Conservation (phyloP, 2,329 filamentous ascomycete species). For the Fusarium goolgardi region DNA sequence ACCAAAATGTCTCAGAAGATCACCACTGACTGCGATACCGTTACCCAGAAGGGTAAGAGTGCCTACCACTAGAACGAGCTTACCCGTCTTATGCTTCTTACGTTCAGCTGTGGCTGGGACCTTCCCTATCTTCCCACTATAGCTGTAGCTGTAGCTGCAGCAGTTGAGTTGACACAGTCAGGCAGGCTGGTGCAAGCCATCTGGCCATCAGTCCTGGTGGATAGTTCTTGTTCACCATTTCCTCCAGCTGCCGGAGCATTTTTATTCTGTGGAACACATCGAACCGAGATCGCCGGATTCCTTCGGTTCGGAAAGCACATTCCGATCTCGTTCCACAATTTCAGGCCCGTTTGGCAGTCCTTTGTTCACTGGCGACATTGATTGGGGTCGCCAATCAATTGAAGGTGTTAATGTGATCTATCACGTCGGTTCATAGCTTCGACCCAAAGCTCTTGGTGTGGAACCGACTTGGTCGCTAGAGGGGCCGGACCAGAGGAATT, state of each 20-base stretch:
- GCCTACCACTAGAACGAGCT: constrained; percentile 11
- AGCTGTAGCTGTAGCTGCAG: neutral
- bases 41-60: constrained; percentile 4
- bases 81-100: constrained; percentile 11
- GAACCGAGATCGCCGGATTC: constrained; percentile 1
- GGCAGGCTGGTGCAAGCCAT: neutral
- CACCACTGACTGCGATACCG: constrained; percentile 1
- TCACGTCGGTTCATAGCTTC: constrained; percentile 29
- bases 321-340: constrained; percentile 17
- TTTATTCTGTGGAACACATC: neutral
- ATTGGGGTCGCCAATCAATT: constrained; percentile 14
- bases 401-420: constrained; percentile 20
- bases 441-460: constrained; percentile 26
- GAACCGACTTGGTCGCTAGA: constrained; percentile 19
- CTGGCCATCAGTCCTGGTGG: neutral
- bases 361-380: neutral
- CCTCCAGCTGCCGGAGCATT: neutral
- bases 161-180: neutral
- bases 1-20: constrained; percentile 11
- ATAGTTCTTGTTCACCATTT: constrained; percentile 11
- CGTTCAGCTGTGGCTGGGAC: constrained; percentile 35
- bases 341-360: constrained; percentile 6
- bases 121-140: neutral
- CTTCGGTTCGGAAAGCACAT: constrained; percentile 5
- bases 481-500: constrained; percentile 8